Conservation (phyloP, 2,329 filamentous ascomycete genomes). For the Calonectria naviculata region DNA sequence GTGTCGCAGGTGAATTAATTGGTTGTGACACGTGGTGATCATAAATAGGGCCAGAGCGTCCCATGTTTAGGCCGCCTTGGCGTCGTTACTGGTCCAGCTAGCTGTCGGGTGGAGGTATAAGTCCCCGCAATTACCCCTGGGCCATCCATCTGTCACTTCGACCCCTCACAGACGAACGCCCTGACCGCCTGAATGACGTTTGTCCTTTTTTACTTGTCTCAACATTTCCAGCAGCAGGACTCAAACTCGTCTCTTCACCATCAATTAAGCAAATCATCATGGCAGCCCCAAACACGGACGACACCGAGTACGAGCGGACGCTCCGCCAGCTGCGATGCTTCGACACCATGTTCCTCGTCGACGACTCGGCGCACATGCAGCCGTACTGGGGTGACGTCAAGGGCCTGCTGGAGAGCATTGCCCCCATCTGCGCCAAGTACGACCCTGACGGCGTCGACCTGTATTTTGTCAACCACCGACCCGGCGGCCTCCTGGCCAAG, state of each 20-base stretch:
- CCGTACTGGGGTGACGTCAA: slow-evolving; percentile 22
- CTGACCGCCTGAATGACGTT: slow-evolving; percentile 4
- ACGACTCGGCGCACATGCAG: slow-evolving; percentile 22
- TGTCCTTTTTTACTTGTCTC: not conserved
- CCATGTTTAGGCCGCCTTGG: not conserved
- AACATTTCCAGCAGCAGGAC: not conserved
- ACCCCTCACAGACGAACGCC: not conserved
- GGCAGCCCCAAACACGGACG: not conserved
- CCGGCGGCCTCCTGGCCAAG: slow-evolving; percentile 20
- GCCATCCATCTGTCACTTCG: not conserved
- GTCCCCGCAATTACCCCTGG: slow-evolving; percentile 8
- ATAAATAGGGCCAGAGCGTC: not conserved
- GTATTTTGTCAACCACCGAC: slow-evolving; percentile 25
- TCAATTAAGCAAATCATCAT: not conserved
- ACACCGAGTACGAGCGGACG: not conserved
- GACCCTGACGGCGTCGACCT: slow-evolving; percentile 25
- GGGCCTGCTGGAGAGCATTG: slow-evolving; percentile 12
- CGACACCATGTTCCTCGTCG: slow-evolving; percentile 25
- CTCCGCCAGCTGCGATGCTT: slow-evolving; percentile 16
- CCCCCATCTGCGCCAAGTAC: slow-evolving; percentile 24
- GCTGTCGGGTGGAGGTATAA: not conserved
- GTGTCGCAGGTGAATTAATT: not conserved
- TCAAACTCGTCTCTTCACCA: not conserved
- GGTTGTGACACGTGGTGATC: not conserved
- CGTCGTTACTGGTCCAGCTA: not conserved